Evolutionary conservation across 108 stramenopile species (phyloP).

Genomic region (Fragilaria crotonensis): DNA sequence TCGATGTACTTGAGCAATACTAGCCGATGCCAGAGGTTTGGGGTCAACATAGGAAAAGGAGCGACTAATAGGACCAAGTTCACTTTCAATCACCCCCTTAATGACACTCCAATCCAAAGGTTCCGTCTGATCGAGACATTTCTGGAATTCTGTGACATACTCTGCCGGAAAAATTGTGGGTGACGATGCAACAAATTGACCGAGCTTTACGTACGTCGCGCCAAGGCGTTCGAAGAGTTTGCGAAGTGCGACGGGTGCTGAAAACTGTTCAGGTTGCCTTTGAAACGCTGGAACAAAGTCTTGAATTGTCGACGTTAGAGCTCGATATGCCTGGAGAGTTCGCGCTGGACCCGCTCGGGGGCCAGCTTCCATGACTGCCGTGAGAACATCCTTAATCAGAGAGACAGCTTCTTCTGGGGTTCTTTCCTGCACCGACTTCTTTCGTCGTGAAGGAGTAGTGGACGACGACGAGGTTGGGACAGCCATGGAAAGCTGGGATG

Average conservation of each 20-base stretch:
- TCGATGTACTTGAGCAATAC: constrained; percentile 91
- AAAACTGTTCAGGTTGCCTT: constrained; percentile 31
- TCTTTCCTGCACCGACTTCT: constrained; percentile 60
- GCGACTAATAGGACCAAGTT: constrained; percentile 65
- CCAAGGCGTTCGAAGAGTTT: constrained; percentile 89
- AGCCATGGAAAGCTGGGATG: no score
- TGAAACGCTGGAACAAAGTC: constrained; percentile 57
- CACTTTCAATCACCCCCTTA: constrained; percentile 73
- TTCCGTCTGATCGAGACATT: constrained; percentile 89
- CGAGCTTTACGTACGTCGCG: constrained; percentile 94
- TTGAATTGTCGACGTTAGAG: constrained; percentile 54
- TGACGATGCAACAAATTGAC: constrained; percentile 90
- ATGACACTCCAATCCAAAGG: constrained; percentile 77
- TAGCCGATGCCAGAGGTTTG: constrained; percentile 82
- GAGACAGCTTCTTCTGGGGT: constrained; percentile 53
- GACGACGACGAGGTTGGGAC: no score
- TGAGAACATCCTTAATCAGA: constrained; percentile 64
- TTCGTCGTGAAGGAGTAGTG: constrained; percentile 24
- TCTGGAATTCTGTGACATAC: constrained; percentile 92
- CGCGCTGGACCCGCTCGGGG: constrained; percentile 69
- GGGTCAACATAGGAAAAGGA: constrained; percentile 69
- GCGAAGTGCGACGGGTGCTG: constrained; percentile 57
- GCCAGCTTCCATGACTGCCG: constrained; percentile 70
- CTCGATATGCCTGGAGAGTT: constrained; percentile 72
- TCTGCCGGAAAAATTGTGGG: constrained; percentile 94